Evolutionary conservation across 805 yeast genomes (phyloP).

Genomic region (Wickerhamiella lipophila): DNA sequence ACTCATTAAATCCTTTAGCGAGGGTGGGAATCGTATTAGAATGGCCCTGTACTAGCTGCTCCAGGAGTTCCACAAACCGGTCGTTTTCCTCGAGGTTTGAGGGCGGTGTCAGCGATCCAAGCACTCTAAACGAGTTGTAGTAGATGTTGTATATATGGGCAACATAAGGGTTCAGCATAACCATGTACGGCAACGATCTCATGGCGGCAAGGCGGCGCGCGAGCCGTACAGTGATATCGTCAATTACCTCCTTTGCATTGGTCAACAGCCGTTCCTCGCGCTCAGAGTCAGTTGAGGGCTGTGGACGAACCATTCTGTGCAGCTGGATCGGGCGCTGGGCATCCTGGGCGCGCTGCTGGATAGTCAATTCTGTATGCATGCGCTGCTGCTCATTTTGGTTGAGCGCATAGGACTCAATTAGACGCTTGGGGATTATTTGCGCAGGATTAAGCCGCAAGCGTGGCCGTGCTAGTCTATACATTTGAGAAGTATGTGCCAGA

Average conservation of each 20-base stretch:
- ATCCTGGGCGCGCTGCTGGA: slow-evolving; percentile 17
- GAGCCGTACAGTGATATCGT: slow-evolving; percentile 29
- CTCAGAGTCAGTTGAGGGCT: slow-evolving; percentile 11
- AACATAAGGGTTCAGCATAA: slow-evolving; percentile 74
- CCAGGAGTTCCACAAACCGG: slow-evolving; percentile 40
- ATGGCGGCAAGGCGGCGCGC: slow-evolving; percentile 62
- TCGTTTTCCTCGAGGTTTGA: slow-evolving; percentile 42
- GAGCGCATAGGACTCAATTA: slow-evolving; percentile 7
- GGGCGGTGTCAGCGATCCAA: slow-evolving; percentile 35
- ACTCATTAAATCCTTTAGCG: slow-evolving; percentile 72
- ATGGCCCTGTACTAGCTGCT: slow-evolving; percentile 57
- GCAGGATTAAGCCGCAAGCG: no score
- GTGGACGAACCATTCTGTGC: slow-evolving; percentile 18
- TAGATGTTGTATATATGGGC: slow-evolving; percentile 65
- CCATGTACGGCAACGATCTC: slow-evolving; percentile 67
- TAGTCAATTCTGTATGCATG: slow-evolving; percentile 17
- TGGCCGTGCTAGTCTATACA: no score
- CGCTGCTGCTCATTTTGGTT: slow-evolving; percentile 13
- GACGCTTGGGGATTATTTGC: background rate
- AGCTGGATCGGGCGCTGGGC: slow-evolving; percentile 19
- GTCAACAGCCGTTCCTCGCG: slow-evolving; percentile 22
- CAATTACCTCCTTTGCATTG: slow-evolving; percentile 24
- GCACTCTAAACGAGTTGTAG: slow-evolving; percentile 48
- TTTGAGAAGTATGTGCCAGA: no score
- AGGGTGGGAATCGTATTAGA: slow-evolving; percentile 71